phyloP scores from a whole-genome alignment of 345 rosid genomes.

The Brassica carinata region DNA sequence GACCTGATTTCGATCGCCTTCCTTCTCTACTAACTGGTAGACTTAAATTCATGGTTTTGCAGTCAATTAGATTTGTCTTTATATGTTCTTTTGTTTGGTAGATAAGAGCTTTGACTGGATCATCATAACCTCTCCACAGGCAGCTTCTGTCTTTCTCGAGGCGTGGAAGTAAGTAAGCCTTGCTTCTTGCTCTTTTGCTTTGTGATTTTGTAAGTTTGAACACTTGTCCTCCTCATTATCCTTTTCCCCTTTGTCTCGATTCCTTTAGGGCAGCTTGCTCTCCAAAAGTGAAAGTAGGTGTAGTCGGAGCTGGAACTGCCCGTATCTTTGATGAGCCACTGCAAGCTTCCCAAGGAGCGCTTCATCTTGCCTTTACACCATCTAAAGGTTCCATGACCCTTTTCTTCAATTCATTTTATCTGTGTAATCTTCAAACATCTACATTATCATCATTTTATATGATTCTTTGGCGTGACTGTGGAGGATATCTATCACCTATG shows the following conservation, averaged over 20 bases:
- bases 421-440: background rate
- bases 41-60: background rate
- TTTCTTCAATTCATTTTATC: background rate
- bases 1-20: constrained; percentile 77
- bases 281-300: constrained; percentile 71
- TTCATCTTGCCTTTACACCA: constrained; percentile 75
- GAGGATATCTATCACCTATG: background rate
- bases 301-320: constrained; percentile 93
- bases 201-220: constrained; percentile 1
- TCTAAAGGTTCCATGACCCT: constrained; percentile 67
- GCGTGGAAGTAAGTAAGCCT: constrained; percentile 82
- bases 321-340: constrained; percentile 65
- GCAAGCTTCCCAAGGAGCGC: constrained; percentile 45
- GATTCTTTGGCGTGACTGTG: constrained; percentile 2
- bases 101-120: constrained; percentile 85
- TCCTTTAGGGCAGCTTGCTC: constrained; percentile 77
- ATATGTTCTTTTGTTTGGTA: constrained; percentile 15
- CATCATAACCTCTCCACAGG: constrained; percentile 93
- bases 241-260: constrained; percentile 21
- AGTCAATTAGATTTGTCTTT: background rate
- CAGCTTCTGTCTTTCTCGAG: constrained; percentile 85
- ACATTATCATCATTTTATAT: background rate
- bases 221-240: background rate
- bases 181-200: constrained; percentile 18
- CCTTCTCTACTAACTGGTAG: constrained; percentile 67